Evolutionary conservation across 2,329 filamentous ascomycete genomes (phyloP).

Genomic region (Claviceps cyperi): DNA sequence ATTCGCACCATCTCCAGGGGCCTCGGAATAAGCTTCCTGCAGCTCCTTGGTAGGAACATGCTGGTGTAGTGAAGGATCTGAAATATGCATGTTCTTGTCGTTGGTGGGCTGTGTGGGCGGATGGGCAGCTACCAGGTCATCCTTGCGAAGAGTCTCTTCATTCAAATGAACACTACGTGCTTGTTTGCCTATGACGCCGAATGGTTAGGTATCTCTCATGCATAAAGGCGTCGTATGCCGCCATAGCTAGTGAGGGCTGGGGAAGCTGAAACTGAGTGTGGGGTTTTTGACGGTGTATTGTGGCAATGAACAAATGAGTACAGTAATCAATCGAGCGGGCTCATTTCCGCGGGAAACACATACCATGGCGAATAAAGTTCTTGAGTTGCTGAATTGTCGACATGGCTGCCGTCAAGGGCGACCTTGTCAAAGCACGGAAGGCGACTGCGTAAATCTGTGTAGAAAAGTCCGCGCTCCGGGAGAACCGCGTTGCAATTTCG

Average conservation of each 20-base stretch:
- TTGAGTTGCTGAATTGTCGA: constrained; percentile 87
- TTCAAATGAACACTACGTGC: constrained; percentile 48
- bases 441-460: not conserved
- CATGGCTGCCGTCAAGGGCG: constrained; percentile 26
- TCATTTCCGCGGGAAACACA: constrained; percentile 1
- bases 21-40: constrained; percentile 46
- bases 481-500: not conserved
- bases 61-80: constrained; percentile 28
- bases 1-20: constrained; percentile 46
- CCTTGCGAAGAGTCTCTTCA: constrained; percentile 38
- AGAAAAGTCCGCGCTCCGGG: not conserved
- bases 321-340: not conserved
- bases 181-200: constrained; percentile 58
- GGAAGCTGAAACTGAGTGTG: not conserved
- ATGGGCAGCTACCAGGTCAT: constrained; percentile 32
- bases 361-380: constrained; percentile 91
- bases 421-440: constrained; percentile 1
- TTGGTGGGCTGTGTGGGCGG: constrained; percentile 38
- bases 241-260: constrained; percentile 2
- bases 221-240: constrained; percentile 1
- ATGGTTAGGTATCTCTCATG: not conserved
- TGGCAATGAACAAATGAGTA: not conserved
- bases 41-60: constrained; percentile 29
- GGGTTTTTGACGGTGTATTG: not conserved
- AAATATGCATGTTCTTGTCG: constrained; percentile 36